Conservation (phyloP, 768 basidiomycete genomes). For the Arthromyces matolae region DNA sequence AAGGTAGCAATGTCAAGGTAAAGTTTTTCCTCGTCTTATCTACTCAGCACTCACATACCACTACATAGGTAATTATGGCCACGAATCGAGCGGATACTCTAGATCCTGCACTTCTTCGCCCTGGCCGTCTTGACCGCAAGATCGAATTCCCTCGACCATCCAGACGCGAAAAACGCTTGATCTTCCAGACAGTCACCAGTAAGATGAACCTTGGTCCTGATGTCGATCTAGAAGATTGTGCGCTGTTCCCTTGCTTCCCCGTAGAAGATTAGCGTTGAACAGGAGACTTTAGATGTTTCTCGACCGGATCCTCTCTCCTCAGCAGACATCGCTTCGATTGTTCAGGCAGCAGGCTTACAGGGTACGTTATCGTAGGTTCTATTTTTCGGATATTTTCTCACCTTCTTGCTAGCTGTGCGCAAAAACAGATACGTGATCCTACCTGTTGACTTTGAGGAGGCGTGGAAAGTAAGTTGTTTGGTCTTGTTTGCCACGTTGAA, state of each 20-base stretch:
- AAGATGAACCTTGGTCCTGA: slow-evolving; percentile 99
- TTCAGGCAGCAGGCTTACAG: slow-evolving; percentile 96
- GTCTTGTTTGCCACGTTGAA: slow-evolving; percentile 36
- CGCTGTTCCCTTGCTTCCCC: slow-evolving; percentile 28
- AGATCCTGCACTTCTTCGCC: slow-evolving; percentile 94
- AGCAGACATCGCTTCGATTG: slow-evolving; percentile 93
- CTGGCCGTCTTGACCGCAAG: slow-evolving; percentile 96
- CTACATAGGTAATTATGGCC: slow-evolving; percentile 99
- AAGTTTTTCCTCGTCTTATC: slow-evolving; percentile 13
- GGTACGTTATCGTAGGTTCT: slow-evolving; percentile 40
- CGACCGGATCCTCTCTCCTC: slow-evolving; percentile 94
- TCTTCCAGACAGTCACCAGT: slow-evolving; percentile 95
- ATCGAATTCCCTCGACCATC: slow-evolving; percentile 98
- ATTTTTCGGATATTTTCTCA: slow-evolving; percentile 1
- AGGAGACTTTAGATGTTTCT: slow-evolving; percentile 70
- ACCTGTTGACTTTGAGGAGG: slow-evolving; percentile 97
- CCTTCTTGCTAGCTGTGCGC: slow-evolving; percentile 66
- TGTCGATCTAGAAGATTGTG: slow-evolving; percentile 97
- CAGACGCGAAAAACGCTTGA: slow-evolving; percentile 89
- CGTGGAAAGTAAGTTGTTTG: slow-evolving; percentile 93
- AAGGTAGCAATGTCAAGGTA: slow-evolving; percentile 97
- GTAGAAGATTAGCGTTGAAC: slow-evolving; percentile 11
- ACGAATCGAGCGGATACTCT: slow-evolving; percentile 98
- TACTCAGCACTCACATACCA: too few species aligned
- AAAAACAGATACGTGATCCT: slow-evolving; percentile 98